Evolutionary conservation across 2,329 filamentous ascomycete species (phyloP).

Genomic region (Xylariaceae sp.): DNA sequence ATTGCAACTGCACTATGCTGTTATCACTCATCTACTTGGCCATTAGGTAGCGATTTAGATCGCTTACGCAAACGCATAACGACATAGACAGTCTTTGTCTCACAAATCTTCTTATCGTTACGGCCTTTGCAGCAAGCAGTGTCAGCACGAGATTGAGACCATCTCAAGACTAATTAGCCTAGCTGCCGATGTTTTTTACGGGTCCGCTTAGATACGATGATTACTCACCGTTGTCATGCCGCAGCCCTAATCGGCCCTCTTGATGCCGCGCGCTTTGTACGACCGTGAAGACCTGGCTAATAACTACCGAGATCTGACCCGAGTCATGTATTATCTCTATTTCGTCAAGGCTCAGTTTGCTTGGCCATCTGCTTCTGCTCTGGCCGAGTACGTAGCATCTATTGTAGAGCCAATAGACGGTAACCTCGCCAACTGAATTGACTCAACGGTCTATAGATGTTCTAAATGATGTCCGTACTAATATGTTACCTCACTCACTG

Average conservation of each 20-base stretch:
- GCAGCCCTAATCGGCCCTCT: background rate
- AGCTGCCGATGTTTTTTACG: slow-evolving; percentile 1
- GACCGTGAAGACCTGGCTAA: background rate
- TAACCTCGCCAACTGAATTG: background rate
- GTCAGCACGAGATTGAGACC: background rate
- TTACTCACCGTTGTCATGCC: background rate
- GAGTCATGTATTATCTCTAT: background rate
- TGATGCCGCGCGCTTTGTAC: slow-evolving; percentile 6
- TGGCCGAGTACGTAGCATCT: slow-evolving; percentile 4
- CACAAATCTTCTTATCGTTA: background rate
- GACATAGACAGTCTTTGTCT: slow-evolving; percentile 1
- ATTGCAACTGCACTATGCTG: slow-evolving; percentile 25
- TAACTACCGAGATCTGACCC: slow-evolving; percentile 19
- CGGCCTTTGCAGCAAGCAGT: slow-evolving; percentile 12
- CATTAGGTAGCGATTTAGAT: slow-evolving; percentile 17
- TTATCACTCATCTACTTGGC: slow-evolving; percentile 16
- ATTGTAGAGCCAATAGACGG: background rate
- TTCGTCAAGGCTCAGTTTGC: background rate
- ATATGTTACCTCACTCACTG: background rate
- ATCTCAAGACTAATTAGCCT: background rate
- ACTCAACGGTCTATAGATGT: no score
- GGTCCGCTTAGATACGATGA: background rate
- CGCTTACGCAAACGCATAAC: slow-evolving; percentile 3
- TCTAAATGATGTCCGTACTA: background rate
- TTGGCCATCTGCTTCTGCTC: slow-evolving; percentile 6